Conservation (phyloP, 2,329 filamentous ascomycete genomes). For the Xylaria polymorpha region DNA sequence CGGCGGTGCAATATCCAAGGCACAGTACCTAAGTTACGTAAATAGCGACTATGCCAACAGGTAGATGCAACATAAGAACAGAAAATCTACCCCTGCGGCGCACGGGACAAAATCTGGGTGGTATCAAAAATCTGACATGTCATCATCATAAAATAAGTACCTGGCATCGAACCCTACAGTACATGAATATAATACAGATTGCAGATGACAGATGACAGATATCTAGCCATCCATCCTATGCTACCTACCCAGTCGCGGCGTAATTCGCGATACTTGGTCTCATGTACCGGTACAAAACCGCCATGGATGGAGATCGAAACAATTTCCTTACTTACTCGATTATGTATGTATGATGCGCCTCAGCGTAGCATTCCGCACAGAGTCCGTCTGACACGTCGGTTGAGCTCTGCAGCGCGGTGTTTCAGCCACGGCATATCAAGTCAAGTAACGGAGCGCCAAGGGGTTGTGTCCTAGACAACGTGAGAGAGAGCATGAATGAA, state of each 20-base stretch:
- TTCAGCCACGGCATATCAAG: slow-evolving; percentile 17
- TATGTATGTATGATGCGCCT: background rate
- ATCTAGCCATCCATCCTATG: background rate
- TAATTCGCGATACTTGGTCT: background rate
- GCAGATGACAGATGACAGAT: background rate
- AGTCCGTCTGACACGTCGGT: slow-evolving; percentile 9
- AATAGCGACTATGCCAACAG: background rate
- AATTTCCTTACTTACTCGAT: background rate
- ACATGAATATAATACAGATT: background rate
- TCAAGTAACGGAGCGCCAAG: background rate
- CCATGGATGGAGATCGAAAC: background rate
- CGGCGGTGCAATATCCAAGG: background rate
- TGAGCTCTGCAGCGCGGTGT: slow-evolving; percentile 17
- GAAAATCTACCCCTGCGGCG: background rate
- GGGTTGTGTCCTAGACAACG: background rate
- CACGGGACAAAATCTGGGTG: background rate
- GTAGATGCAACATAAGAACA: background rate
- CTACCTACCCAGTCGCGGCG: background rate
- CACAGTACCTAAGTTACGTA: background rate
- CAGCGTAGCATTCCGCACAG: background rate
- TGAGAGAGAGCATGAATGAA: slow-evolving; percentile 1
- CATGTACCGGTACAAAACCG: slow-evolving; percentile 21
- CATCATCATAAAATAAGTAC: slow-evolving; percentile 6
- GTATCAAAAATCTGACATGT: slow-evolving; percentile 21
- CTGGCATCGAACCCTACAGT: background rate